phyloP scores from a whole-genome alignment of 2,329 filamentous ascomycete genomes.

The Hypoxylon sp. region DNA sequence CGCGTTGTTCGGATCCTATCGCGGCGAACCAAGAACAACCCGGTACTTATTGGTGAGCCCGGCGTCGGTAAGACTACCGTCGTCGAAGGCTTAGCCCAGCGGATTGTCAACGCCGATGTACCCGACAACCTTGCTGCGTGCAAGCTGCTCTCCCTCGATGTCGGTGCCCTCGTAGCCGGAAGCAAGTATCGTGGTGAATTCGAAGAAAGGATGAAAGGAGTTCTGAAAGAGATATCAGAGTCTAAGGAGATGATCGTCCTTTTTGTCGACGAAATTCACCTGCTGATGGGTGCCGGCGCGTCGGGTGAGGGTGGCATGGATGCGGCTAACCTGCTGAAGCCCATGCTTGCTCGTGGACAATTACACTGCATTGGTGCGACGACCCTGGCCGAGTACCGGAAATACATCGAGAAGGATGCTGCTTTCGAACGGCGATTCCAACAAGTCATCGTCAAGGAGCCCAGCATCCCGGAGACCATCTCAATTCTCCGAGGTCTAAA shows the following conservation, averaged over 20 bases:
- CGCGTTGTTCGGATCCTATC: constrained; percentile 91
- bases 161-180: constrained; percentile 92
- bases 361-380: constrained; percentile 98
- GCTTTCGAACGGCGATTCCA: constrained; percentile 99
- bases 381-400: constrained; percentile 92
- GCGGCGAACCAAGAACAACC: constrained; percentile 97
- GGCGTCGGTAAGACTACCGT: constrained; percentile 99
- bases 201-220: constrained; percentile 98
- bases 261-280: constrained; percentile 98
- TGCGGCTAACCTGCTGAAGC: constrained; percentile 95
- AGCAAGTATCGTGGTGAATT: constrained; percentile 99
- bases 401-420: constrained; percentile 98
- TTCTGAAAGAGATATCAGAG: constrained; percentile 94
- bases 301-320: constrained; percentile 98
- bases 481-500: constrained; percentile 98
- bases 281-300: constrained; percentile 95
- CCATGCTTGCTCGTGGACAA: constrained; percentile 95
- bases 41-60: constrained; percentile 95
- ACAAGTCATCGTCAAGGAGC: constrained; percentile 96
- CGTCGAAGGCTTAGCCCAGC: constrained; percentile 91
- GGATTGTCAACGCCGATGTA: constrained; percentile 96
- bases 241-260: constrained; percentile 97
- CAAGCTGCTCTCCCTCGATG: constrained; percentile 92
- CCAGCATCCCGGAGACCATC: constrained; percentile 84
- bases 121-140: constrained; percentile 94